These are phyloP conservation scores for Evernia prunastri DNA, from an alignment of 495 filamentous ascomycete genomes.

Conservation along the genomic window DNA sequence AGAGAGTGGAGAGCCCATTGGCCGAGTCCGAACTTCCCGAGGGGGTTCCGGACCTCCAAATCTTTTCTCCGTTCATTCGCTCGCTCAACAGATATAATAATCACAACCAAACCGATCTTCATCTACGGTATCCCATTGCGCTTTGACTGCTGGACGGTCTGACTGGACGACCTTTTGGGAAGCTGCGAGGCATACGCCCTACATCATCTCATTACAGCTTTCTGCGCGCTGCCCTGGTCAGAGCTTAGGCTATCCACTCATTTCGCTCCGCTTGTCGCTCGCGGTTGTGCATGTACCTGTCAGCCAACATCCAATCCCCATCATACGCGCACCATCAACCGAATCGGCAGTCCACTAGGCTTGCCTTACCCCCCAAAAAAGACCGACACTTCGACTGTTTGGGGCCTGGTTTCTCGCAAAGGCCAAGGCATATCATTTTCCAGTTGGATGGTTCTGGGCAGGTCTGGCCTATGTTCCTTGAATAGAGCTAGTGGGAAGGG, in stretches of 20 bases:
- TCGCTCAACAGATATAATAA: background rate
- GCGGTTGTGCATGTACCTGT: conserved; percentile 24
- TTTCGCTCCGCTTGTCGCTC: conserved; percentile 28
- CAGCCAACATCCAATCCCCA: conserved; percentile 17
- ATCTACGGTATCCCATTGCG: background rate
- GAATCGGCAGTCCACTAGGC: conserved; percentile 19
- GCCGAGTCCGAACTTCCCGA: background rate
- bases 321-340: conserved; percentile 16
- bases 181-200: conserved; percentile 12
- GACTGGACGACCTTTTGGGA: conserved; percentile 13
- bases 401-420: conserved; percentile 6
- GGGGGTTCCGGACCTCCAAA: background rate
- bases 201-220: background rate
- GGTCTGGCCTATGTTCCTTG: conserved; percentile 24
- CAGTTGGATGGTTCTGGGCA: conserved; percentile 16
- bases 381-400: conserved; percentile 9
- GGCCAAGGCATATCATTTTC: conserved; percentile 9
- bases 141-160: background rate
- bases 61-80: background rate
- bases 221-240: conserved; percentile 13
- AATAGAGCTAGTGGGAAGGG: conserved; percentile 22
- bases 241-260: conserved; percentile 28
- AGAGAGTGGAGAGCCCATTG: too few relatives aligned
- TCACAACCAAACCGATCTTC: conserved; percentile 1
- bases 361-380: conserved; percentile 17